Conservation (phyloP, 495 filamentous ascomycete genomes). For the Tuber microsphaerosporum region DNA sequence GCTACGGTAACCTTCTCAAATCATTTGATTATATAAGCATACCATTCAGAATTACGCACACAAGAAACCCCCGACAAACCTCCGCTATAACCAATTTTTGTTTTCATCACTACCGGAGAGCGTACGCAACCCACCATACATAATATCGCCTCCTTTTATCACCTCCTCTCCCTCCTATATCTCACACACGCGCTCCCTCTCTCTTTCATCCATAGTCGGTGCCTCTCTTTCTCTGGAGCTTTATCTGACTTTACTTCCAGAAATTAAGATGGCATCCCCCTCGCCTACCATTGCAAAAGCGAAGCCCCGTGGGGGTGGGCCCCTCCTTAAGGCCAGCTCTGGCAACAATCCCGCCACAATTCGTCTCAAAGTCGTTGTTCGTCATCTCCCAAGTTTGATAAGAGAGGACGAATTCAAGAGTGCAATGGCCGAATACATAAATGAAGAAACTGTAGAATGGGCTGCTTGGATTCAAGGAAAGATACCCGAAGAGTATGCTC, state of each 20-base stretch:
- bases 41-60: not conserved
- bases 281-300: slow-evolving; percentile 17
- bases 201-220: not conserved
- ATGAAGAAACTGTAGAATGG: slow-evolving; percentile 78
- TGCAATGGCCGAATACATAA: slow-evolving; percentile 66
- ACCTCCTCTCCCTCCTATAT: too few relatives aligned
- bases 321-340: slow-evolving; percentile 51
- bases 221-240: not conserved
- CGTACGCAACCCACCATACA: not conserved
- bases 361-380: slow-evolving; percentile 74
- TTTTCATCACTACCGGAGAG: not conserved
- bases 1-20: not conserved
- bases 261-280: slow-evolving; percentile 6
- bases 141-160: not conserved
- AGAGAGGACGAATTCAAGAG: slow-evolving; percentile 70
- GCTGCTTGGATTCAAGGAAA: slow-evolving; percentile 70
- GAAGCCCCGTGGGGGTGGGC: slow-evolving; percentile 42
- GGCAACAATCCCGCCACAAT: slow-evolving; percentile 53
- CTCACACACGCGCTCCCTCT: not conserved
- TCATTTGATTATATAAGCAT: not conserved
- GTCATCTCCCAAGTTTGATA: slow-evolving; percentile 77
- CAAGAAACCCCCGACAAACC: not conserved
- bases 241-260: slow-evolving; percentile 7
- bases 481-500: slow-evolving; percentile 74
- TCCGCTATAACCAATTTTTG: not conserved